Conservation (phyloP, 768 basidiomycete species). For the Mycena alexandri region DNA sequence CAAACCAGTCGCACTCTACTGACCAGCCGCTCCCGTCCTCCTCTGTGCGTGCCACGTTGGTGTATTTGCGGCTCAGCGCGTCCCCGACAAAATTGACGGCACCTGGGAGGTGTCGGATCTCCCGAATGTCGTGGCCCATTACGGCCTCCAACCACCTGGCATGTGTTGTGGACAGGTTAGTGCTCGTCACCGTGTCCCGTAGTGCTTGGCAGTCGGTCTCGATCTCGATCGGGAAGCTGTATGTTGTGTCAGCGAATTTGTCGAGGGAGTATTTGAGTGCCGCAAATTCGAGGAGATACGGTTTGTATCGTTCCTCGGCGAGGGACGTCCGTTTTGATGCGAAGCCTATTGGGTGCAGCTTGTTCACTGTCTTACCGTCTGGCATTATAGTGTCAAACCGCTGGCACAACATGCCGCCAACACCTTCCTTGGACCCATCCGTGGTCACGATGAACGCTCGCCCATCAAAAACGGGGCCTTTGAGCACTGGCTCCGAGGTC, state of each 20-base stretch:
- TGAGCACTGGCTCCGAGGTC: conserved; percentile 39
- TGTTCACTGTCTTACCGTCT: conserved; percentile 26
- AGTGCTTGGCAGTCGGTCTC: conserved; percentile 33
- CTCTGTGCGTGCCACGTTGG: conserved; percentile 7
- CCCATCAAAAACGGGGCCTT: conserved; percentile 40
- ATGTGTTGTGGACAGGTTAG: conserved; percentile 38
- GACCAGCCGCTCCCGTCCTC: conserved; percentile 34
- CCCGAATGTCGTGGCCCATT: conserved; percentile 36
- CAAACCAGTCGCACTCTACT: conserved; percentile 43
- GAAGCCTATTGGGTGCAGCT: conserved; percentile 47
- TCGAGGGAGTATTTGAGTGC: conserved; percentile 28
- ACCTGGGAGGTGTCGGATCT: conserved; percentile 39
- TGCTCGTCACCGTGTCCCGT: conserved; percentile 39
- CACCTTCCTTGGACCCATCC: conserved; percentile 45
- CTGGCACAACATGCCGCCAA: conserved; percentile 44
- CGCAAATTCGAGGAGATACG: conserved; percentile 49
- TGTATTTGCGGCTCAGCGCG: conserved; percentile 38
- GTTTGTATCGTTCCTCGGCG: conserved; percentile 46
- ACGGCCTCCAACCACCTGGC: conserved; percentile 46
- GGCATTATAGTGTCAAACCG: conserved; percentile 24
- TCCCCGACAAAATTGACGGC: conserved; percentile 38
- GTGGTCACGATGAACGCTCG: conserved; percentile 44
- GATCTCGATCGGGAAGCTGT: conserved; percentile 41
- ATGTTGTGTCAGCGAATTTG: conserved; percentile 39
- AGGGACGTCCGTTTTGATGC: conserved; percentile 49